Conservation (phyloP, 164 flowering plant genomes). For the Nelumbo lutea region DNA sequence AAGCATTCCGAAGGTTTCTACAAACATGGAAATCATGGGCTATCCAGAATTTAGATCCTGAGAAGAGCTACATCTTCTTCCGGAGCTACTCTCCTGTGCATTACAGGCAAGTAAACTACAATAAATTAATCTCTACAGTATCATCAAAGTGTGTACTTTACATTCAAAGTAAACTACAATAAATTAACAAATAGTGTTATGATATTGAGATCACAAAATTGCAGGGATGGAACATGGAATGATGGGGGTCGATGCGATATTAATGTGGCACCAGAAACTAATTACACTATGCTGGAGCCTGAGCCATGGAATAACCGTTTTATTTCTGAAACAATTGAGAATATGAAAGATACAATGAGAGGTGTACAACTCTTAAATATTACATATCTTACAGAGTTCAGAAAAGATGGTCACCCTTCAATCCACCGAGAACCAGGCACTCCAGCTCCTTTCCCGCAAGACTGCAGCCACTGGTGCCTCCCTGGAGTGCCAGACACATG, state of each 20-base stretch:
- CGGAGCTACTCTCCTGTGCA: slow-evolving; percentile 65
- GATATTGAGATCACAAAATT: slow-evolving; percentile 11
- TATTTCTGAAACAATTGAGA: slow-evolving; percentile 34
- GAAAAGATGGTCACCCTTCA: slow-evolving; percentile 65
- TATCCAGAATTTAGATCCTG: slow-evolving; percentile 24
- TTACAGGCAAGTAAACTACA: slow-evolving; percentile 42
- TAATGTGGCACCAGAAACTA: slow-evolving; percentile 40
- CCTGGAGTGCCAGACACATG: slow-evolving; percentile 85
- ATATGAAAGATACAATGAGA: slow-evolving; percentile 30
- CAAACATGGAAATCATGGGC: slow-evolving; percentile 60
- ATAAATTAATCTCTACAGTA: background rate
- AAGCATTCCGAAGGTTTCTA: slow-evolving; percentile 24
- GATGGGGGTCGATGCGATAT: slow-evolving; percentile 54
- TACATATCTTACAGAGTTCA: slow-evolving; percentile 56
- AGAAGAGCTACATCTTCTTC: slow-evolving; percentile 44
- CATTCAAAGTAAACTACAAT: no score
- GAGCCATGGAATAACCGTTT: slow-evolving; percentile 41
- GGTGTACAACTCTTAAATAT: slow-evolving; percentile 51
- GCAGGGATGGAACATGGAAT: slow-evolving; percentile 72
- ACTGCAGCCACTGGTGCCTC: slow-evolving; percentile 84
- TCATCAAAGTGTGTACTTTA: background rate
- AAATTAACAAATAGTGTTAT: background rate
- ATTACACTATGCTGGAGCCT: slow-evolving; percentile 35
- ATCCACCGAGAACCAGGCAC: slow-evolving; percentile 56
- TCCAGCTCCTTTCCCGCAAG: slow-evolving; percentile 39